A percentile compares a stretch with the other conserved stretches of the same genome.
These are phyloP conservation scores for Corymbia maculata DNA, from an alignment of 345 rosid species.

Conservation along the genomic window DNA sequence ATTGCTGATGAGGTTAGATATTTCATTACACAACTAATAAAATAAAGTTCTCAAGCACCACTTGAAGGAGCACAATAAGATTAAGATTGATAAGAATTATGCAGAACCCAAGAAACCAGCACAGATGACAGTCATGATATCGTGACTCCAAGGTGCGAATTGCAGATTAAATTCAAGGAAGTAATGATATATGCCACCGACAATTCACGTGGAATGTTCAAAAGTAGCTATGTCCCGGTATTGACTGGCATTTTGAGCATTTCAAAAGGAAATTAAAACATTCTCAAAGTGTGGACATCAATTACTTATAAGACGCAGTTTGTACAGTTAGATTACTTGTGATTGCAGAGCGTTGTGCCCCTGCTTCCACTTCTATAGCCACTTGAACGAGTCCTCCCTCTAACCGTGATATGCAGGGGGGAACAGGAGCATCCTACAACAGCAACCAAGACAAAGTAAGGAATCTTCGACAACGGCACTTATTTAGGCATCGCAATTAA, in stretches of 20 bases:
- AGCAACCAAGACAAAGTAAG: not conserved
- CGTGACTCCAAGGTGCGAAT: not conserved
- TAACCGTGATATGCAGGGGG: constrained; percentile 93
- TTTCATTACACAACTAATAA: not conserved
- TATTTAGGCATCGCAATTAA: not conserved
- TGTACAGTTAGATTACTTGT: constrained; percentile 38
- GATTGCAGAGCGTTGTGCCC: constrained; percentile 90
- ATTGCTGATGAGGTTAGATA: not conserved
- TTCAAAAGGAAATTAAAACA: not conserved
- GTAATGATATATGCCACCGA: not conserved
- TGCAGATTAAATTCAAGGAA: not conserved
- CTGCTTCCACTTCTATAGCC: constrained; percentile 96
- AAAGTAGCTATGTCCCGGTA: not conserved
- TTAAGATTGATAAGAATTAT: not conserved
- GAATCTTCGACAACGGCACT: not conserved
- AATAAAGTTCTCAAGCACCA: not conserved
- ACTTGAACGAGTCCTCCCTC: constrained; percentile 95
- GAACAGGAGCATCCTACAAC: constrained; percentile 86
- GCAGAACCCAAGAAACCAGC: not conserved
- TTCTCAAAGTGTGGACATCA: not conserved
- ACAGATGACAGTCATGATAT: not conserved
- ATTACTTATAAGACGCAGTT: not conserved
- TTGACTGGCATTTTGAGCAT: not conserved
- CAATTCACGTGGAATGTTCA: not conserved
- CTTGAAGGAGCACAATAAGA: not conserved